Evolutionary conservation across 2,329 filamentous ascomycete species (phyloP).

Genomic region (Pezicula rhizophila): DNA sequence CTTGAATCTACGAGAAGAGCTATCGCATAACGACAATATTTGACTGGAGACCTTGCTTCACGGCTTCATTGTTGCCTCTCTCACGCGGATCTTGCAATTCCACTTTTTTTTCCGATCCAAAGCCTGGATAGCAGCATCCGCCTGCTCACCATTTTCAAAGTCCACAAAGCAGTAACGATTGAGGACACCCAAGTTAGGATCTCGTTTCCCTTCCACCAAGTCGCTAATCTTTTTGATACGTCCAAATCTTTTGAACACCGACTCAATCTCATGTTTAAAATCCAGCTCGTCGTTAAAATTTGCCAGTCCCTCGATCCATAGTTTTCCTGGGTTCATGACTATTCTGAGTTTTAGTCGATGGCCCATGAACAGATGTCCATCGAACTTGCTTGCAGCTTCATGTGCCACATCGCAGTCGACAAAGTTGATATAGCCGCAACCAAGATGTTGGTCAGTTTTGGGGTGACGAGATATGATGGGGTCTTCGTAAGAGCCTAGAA

Average conservation of each 20-base stretch:
- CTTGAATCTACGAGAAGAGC: too few species aligned
- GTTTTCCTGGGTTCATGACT: constrained; percentile 38
- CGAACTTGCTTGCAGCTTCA: constrained; percentile 49
- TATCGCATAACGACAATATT: too few species aligned
- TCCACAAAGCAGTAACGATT: constrained; percentile 62
- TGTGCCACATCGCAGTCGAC: constrained; percentile 49
- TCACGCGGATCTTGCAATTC: constrained; percentile 18
- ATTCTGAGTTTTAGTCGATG: constrained; percentile 59
- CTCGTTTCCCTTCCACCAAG: constrained; percentile 45
- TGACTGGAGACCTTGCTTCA: too few species aligned
- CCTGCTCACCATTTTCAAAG: constrained; percentile 47
- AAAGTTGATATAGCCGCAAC: constrained; percentile 71
- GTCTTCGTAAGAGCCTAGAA: constrained; percentile 39
- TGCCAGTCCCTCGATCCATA: constrained; percentile 45
- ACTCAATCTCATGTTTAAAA: constrained; percentile 32
- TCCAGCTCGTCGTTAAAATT: constrained; percentile 41
- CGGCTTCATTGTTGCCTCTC: constrained; percentile 5
- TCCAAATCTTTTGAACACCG: constrained; percentile 31
- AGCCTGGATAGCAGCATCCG: constrained; percentile 42
- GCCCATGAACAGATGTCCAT: constrained; percentile 47
- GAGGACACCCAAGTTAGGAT: constrained; percentile 42
- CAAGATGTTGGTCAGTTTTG: constrained; percentile 62
- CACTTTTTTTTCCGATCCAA: constrained; percentile 26
- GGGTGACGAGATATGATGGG: constrained; percentile 66
- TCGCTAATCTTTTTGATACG: constrained; percentile 32